A percentile compares a stretch with the other conserved stretches of the same genome.
phyloP scores from a whole-genome alignment of 352 stramenopile species.

The Globisporangium spiculum region DNA sequence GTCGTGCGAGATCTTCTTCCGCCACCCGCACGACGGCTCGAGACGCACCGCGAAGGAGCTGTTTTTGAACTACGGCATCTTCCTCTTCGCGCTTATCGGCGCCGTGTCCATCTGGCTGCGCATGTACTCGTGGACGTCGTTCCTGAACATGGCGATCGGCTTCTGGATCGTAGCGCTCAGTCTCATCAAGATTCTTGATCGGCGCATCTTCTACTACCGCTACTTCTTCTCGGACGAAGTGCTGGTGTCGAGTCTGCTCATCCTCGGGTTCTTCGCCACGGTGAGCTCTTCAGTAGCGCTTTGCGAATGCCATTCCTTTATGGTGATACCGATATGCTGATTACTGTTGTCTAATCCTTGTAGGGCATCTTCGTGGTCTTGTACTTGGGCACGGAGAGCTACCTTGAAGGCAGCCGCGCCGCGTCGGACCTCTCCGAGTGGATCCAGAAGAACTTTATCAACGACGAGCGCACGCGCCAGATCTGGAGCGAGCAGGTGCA shows the following conservation, averaged over 20 bases:
- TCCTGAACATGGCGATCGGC: slow-evolving; percentile 67
- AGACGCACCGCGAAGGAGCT: slow-evolving; percentile 74
- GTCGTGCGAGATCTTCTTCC: slow-evolving; percentile 73
- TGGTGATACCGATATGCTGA: slow-evolving; percentile 7
- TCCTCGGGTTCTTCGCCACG: slow-evolving; percentile 82
- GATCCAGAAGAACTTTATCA: slow-evolving; percentile 87
- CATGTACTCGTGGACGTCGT: slow-evolving; percentile 81
- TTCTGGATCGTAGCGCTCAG: slow-evolving; percentile 64
- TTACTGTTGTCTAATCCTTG: not conserved
- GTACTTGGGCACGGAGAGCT: slow-evolving; percentile 82
- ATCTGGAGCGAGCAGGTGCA: slow-evolving; percentile 84
- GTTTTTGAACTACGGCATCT: slow-evolving; percentile 87
- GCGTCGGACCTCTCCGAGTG: slow-evolving; percentile 69
- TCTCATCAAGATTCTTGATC: slow-evolving; percentile 79
- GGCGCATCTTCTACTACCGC: slow-evolving; percentile 86
- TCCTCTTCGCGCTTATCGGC: slow-evolving; percentile 80
- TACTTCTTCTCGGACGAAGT: slow-evolving; percentile 89
- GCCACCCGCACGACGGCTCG: slow-evolving; percentile 58
- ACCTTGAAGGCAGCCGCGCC: slow-evolving; percentile 82
- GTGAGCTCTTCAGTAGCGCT: slow-evolving; percentile 24
- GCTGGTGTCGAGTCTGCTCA: slow-evolving; percentile 73
- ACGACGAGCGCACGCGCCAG: slow-evolving; percentile 78
- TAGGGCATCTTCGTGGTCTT: slow-evolving; percentile 79
- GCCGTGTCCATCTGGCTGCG: slow-evolving; percentile 85
- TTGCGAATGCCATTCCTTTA: not conserved